Conservation (phyloP, 164 flowering plant species). For the Vitis cinerea region DNA sequence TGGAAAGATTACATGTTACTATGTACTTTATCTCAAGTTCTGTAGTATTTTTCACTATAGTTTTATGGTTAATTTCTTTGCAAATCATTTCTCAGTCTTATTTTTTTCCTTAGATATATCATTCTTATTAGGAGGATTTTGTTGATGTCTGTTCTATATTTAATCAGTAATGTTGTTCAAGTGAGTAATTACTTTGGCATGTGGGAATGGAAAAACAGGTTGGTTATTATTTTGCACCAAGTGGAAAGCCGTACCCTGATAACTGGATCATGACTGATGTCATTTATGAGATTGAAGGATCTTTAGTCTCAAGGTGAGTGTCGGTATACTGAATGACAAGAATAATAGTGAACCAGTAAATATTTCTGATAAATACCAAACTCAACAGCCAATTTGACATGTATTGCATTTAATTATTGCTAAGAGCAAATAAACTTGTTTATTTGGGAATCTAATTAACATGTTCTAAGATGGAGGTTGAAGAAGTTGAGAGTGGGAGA, state of each 20-base stretch:
- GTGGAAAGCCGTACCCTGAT: conserved; percentile 99
- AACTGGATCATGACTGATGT: conserved; percentile 98
- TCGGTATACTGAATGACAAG: background rate
- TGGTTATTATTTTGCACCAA: conserved; percentile 97
- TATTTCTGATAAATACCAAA: no score
- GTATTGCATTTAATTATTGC: no score
- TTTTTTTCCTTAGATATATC: conserved; percentile 2
- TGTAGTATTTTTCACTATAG: background rate
- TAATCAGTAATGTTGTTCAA: conserved; percentile 8
- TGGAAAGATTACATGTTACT: no score
- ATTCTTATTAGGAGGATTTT: conserved; percentile 1
- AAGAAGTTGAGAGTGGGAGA: no score
- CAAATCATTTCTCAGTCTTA: background rate
- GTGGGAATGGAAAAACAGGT: conserved; percentile 60
- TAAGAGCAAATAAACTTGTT: no score
- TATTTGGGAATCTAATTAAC: no score
- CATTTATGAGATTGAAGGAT: conserved; percentile 86
- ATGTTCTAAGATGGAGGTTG: no score
- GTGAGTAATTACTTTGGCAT: conserved; percentile 22
- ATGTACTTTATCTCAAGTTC: no score
- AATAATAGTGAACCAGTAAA: no score
- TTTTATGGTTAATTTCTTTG: conserved; percentile 1
- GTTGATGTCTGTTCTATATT: conserved; percentile 8
- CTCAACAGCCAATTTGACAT: no score
- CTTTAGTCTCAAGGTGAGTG: conserved; percentile 74